Evolutionary conservation across 192 early-diverging fungal genomes (phyloP), one percentile per base, ranked within the genome.

Genomic region (Entomortierella lignicola): DNA sequence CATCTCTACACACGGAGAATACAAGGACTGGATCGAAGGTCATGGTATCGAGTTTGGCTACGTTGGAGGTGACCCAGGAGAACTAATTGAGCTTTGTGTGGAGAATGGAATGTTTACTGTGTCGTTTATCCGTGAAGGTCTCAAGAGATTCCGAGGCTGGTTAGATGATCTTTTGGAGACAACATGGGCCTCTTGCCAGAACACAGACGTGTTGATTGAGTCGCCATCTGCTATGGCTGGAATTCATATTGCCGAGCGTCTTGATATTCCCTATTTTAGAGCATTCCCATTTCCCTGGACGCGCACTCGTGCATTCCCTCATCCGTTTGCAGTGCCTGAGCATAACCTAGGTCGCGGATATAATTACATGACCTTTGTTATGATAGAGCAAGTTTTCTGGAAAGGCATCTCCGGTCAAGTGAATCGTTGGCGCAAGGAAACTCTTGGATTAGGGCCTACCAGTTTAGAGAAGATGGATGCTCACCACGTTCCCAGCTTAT

Each of bases 281-380:
- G 85, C 90, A 21, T 90, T 93, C 67, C 85, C 91, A 10, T 91
- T 94, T 89, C 91, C 91, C 4, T 92, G 91, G 92, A 91, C 89
- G n/a, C 77, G 89, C 12, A 94, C 92, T n/a, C 68, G 85, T 27
- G 77, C 83, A 11, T 94, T 90, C 66, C 91, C 92, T 34, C 92
- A 94, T 63, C 91, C 92, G 4, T 87, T 92, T 47, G 89, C 87
- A 3, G 85, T 89, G 0, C 84, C 86, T 7, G 83, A 88, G 31
- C 69, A 70, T n/a, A 74, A 81, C 27, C 60, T 85, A 10, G 85
- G 85, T 25, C 63, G 73, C 6, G 56, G 70, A 0, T 90, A 87
- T 60, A 94, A 94, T 67, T 84, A 90, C 44, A 87, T 90, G 82
- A 90, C 91, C 1, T 89, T 91, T 66, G 85, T 87, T 8, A 64